Conservation (phyloP, 768 basidiomycete genomes). For the Sistotremastrum niveocremeum region DNA sequence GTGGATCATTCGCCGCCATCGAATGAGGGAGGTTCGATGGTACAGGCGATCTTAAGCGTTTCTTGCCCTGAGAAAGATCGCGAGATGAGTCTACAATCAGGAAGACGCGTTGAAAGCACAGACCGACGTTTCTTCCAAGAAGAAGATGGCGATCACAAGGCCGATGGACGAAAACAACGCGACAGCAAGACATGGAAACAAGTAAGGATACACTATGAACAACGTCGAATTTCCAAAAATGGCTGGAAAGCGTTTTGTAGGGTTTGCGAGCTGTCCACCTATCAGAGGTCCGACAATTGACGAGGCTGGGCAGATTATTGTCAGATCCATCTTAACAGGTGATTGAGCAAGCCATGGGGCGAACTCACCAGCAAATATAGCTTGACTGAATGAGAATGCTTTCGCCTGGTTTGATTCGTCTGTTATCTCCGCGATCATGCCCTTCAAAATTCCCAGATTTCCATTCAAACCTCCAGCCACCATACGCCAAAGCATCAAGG, state of each 20-base stretch:
- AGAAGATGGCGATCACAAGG: conserved; percentile 21
- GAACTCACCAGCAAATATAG: too few relatives aligned
- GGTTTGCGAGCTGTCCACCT: conserved; percentile 41
- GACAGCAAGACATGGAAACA: conserved; percentile 30
- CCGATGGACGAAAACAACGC: conserved; percentile 21
- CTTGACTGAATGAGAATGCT: conserved; percentile 19
- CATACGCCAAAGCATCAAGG: conserved; percentile 29
- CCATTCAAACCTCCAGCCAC: conserved; percentile 22
- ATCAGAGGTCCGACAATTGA: conserved; percentile 27
- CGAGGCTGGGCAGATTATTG: conserved; percentile 4
- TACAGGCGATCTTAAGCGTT: conserved; percentile 44
- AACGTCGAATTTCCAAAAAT: conserved; percentile 33
- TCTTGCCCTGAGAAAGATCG: conserved; percentile 47
- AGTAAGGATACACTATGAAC: conserved; percentile 38
- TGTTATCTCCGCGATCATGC: conserved; percentile 30
- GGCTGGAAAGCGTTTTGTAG: conserved; percentile 39
- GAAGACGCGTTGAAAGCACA: conserved; percentile 24
- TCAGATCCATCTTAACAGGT: too few relatives aligned
- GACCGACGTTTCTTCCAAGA: conserved; percentile 26
- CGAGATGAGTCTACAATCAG: conserved; percentile 52
- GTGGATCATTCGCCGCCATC: conserved; percentile 10
- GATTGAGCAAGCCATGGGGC: too few relatives aligned
- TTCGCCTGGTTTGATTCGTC: conserved; percentile 28
- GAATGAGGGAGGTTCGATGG: conserved; percentile 40
- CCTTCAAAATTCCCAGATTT: conserved; percentile 35